A percentile compares a stretch with the other conserved stretches of the same genome.
phyloP scores from a whole-genome alignment of 2,329 filamentous ascomycete genomes.

The Colletotrichum sp. region DNA sequence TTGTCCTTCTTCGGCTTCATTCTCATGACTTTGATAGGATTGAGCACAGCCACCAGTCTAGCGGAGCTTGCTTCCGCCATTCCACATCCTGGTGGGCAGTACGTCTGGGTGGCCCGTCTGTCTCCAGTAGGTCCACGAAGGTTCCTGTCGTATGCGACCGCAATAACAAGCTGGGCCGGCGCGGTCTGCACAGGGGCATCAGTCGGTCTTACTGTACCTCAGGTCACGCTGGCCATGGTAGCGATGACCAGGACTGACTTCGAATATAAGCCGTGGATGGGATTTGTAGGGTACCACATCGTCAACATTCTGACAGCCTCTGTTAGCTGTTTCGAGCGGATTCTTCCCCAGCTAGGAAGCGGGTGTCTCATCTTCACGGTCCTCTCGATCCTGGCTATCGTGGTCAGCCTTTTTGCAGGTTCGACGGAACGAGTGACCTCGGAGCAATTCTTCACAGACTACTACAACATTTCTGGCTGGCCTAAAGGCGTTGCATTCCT shows the following conservation, averaged over 20 bases:
- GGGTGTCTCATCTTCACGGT: slow-evolving; percentile 29
- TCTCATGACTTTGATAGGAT: slow-evolving; percentile 26
- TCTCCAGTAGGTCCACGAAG: slow-evolving; percentile 21
- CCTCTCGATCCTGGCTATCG: slow-evolving; percentile 24
- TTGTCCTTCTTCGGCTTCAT: slow-evolving; percentile 32
- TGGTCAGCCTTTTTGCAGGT: slow-evolving; percentile 30
- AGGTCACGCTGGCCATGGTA: slow-evolving; percentile 25
- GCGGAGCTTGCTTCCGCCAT: slow-evolving; percentile 31
- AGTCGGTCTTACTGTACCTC: slow-evolving; percentile 27
- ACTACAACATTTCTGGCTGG: slow-evolving; percentile 29
- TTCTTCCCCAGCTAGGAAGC: slow-evolving; percentile 28
- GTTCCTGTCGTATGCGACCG: slow-evolving; percentile 25
- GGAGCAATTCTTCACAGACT: slow-evolving; percentile 24
- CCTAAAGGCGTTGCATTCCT: slow-evolving; percentile 31
- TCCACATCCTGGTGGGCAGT: slow-evolving; percentile 32
- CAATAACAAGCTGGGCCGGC: slow-evolving; percentile 30
- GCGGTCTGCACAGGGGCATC: slow-evolving; percentile 29
- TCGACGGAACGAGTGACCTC: slow-evolving; percentile 20
- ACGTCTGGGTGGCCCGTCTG: slow-evolving; percentile 29
- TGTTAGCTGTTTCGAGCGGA: slow-evolving; percentile 26
- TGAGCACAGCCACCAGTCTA: slow-evolving; percentile 28
- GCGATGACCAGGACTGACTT: slow-evolving; percentile 26
- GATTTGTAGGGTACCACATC: slow-evolving; percentile 29
- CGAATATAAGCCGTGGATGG: slow-evolving; percentile 30
- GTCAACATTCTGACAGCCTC: slow-evolving; percentile 26